Evolutionary conservation across 306 rosid species (phyloP).

Genomic region (Cicer judaicum): DNA sequence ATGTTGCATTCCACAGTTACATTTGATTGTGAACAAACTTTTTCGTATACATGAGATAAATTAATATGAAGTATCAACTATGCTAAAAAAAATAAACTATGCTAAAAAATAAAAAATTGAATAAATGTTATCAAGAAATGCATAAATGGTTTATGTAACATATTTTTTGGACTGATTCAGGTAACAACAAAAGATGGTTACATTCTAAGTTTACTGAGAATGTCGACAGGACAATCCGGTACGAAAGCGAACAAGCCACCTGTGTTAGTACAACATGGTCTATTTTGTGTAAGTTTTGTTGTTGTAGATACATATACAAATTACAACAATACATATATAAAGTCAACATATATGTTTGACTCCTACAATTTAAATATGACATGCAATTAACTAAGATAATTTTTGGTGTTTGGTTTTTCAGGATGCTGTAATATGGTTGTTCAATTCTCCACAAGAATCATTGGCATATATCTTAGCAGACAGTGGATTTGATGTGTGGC

Average conservation of each 20-base stretch:
- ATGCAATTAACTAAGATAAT: too few species aligned
- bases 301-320: not conserved
- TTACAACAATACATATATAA: too few species aligned
- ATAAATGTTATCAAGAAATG: too few species aligned
- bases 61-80: too few species aligned
- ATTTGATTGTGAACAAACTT: not conserved
- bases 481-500: slow-evolving; percentile 77
- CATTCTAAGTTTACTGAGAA: slow-evolving; percentile 69
- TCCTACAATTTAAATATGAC: not conserved
- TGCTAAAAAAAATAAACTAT: too few species aligned
- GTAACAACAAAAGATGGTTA: slow-evolving; percentile 70
- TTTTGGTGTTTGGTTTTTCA: slow-evolving; percentile 14
- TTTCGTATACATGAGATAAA: too few species aligned
- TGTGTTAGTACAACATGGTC: slow-evolving; percentile 67
- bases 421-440: slow-evolving; percentile 68
- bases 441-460: slow-evolving; percentile 63
- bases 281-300: slow-evolving; percentile 55
- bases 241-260: slow-evolving; percentile 49
- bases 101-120: too few species aligned
- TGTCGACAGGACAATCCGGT: slow-evolving; percentile 48
- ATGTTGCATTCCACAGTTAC: not conserved
- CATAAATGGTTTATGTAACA: too few species aligned
- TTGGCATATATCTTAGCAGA: slow-evolving; percentile 70
- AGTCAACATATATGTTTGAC: not conserved
- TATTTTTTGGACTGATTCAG: slow-evolving; percentile 36